phyloP scores from a whole-genome alignment of 1,139 yeast species.

The Sugiyamaella pinicola region DNA sequence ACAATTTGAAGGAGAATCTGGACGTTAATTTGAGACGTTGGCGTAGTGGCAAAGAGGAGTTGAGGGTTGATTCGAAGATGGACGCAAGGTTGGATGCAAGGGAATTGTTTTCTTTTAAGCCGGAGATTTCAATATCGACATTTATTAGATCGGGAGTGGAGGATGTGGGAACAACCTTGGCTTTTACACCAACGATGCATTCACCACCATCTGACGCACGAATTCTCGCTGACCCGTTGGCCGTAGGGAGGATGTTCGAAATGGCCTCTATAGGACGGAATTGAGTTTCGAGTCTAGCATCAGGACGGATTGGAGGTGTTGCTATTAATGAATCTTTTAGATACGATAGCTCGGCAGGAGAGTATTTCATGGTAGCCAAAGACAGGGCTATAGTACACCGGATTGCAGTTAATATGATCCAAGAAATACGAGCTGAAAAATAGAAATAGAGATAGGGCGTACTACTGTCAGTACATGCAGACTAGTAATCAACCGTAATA shows the following conservation, averaged over 20 bases:
- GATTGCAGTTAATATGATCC: no score
- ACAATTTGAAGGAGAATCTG: conserved; percentile 73
- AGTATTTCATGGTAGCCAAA: conserved; percentile 49
- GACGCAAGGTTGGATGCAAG: conserved; percentile 48
- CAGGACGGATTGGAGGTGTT: conserved; percentile 74
- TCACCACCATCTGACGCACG: conserved; percentile 88
- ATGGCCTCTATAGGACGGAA: conserved; percentile 85
- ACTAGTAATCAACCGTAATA: no score
- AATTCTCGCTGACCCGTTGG: conserved; percentile 90
- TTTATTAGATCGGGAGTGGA: conserved; percentile 55
- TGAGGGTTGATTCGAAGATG: conserved; percentile 42
- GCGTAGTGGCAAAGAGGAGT: conserved; percentile 47
- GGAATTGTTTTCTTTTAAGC: conserved; percentile 42
- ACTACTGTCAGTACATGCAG: no score
- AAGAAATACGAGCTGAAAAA: no score
- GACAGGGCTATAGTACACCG: no score
- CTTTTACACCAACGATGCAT: conserved; percentile 85
- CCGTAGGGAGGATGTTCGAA: conserved; percentile 76
- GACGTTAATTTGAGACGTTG: conserved; percentile 62
- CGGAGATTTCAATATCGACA: conserved; percentile 68
- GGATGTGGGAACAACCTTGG: conserved; percentile 69
- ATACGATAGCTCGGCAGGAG: conserved; percentile 85
- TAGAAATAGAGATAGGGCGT: no score
- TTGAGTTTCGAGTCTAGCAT: conserved; percentile 71
- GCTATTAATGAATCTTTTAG: conserved; percentile 69